Conservation (phyloP, 192 early-diverging fungal species). For the Podila epigama region DNA sequence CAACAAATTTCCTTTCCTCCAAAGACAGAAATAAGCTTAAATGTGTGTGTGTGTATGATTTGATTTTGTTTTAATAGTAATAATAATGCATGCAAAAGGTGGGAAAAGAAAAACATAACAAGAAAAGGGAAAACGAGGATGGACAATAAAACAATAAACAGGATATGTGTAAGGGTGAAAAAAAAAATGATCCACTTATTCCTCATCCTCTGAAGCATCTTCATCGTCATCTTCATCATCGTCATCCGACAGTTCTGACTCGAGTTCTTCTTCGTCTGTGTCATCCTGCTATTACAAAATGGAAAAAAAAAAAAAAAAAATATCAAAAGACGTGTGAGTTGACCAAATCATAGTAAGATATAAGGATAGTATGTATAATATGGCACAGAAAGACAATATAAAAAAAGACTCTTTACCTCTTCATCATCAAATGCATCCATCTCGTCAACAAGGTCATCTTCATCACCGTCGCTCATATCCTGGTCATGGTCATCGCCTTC, state of each 20-base stretch:
- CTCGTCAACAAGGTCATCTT: constrained; percentile 36
- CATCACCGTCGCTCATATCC: constrained; percentile 44
- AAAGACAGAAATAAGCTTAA: too few relatives aligned
- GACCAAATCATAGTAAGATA: too few relatives aligned
- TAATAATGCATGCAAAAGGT: too few relatives aligned
- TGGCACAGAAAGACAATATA: not conserved
- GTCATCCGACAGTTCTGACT: constrained; percentile 48
- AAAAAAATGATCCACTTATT: constrained; percentile 8
- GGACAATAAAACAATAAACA: too few relatives aligned
- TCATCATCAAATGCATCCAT: constrained; percentile 39
- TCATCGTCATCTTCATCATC: constrained; percentile 50
- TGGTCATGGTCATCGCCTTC: constrained; percentile 30
- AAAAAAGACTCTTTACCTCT: constrained; percentile 6
- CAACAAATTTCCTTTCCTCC: too few relatives aligned
- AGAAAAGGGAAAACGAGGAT: too few relatives aligned
- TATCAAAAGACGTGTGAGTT: too few relatives aligned
- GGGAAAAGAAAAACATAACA: too few relatives aligned
- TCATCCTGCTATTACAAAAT: not conserved
- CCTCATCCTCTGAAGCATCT: constrained; percentile 53
- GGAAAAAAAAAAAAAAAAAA: not conserved
- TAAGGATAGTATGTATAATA: not conserved
- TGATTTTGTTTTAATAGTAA: too few relatives aligned
- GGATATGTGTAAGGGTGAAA: not conserved
- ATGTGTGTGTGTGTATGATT: too few relatives aligned
- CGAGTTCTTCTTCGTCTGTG: constrained; percentile 46